These are phyloP conservation scores for Coniella lustricola DNA, from an alignment of 2,329 filamentous ascomycete genomes.

Conservation along the genomic window DNA sequence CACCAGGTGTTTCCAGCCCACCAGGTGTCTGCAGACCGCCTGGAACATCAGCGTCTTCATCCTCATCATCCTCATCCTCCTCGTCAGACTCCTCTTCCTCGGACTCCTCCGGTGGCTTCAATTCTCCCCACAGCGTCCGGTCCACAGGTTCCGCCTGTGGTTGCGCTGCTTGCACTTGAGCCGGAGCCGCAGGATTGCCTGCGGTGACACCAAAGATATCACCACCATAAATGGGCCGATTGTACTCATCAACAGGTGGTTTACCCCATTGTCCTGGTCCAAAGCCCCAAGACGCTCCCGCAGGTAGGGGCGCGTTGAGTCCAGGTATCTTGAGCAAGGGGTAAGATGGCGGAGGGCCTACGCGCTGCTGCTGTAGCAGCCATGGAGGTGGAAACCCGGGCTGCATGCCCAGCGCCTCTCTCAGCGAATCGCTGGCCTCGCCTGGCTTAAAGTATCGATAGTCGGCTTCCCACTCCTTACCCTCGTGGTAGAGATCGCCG, in stretches of 20 bases:
- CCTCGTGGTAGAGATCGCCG: slow-evolving; percentile 98
- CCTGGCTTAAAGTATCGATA: slow-evolving; percentile 83
- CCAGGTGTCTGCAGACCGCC: slow-evolving; percentile 66
- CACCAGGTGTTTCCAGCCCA: slow-evolving; percentile 74
- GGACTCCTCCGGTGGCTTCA: slow-evolving; percentile 72
- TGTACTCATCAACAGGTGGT: slow-evolving; percentile 88
- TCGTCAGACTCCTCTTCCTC: slow-evolving; percentile 58
- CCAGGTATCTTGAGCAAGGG: slow-evolving; percentile 92
- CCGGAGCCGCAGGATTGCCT: slow-evolving; percentile 24
- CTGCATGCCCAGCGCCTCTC: slow-evolving; percentile 89
- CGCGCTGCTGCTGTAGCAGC: slow-evolving; percentile 94
- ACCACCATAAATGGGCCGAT: slow-evolving; percentile 83
- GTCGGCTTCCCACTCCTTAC: slow-evolving; percentile 96
- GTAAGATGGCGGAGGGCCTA: slow-evolving; percentile 89
- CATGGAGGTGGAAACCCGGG: slow-evolving; percentile 90
- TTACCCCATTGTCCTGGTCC: slow-evolving; percentile 94
- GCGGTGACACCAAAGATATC: slow-evolving; percentile 80
- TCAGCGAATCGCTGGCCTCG: slow-evolving; percentile 80
- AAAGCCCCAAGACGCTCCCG: slow-evolving; percentile 89
- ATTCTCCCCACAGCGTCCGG: slow-evolving; percentile 82
- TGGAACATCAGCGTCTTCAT: slow-evolving; percentile 53
- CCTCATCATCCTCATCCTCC: slow-evolving; percentile 60
- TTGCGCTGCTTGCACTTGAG: slow-evolving; percentile 30
- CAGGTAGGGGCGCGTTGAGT: slow-evolving; percentile 84
- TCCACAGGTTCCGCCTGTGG: slow-evolving; percentile 70